A percentile compares a stretch with the other conserved stretches of the same genome.
These are phyloP conservation scores for Hermanozyma aechmeae DNA, from an alignment of 805 yeast genomes.

Conservation along the genomic window DNA sequence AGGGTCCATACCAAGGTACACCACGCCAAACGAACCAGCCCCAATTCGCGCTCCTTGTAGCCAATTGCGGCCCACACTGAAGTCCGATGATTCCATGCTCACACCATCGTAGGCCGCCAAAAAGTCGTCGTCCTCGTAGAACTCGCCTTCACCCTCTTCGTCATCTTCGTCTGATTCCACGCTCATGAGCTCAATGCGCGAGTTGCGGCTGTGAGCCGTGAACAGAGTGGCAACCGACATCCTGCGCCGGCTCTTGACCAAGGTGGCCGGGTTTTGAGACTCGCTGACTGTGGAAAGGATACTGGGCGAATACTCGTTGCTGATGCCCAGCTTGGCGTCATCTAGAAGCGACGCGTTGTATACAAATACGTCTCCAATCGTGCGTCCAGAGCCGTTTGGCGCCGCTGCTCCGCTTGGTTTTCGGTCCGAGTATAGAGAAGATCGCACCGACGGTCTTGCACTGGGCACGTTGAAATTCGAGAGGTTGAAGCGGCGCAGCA, in stretches of 20 bases:
- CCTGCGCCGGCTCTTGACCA: conserved; percentile 10
- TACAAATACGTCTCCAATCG: conserved; percentile 57
- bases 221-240: conserved; percentile 11
- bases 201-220: conserved; percentile 21
- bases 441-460: too few species aligned
- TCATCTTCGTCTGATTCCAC: conserved; percentile 9
- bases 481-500: conserved; percentile 32
- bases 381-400: conserved; percentile 20
- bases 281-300: too few species aligned
- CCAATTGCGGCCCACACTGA: conserved; percentile 45
- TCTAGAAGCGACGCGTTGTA: conserved; percentile 50
- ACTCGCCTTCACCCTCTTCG: too few species aligned
- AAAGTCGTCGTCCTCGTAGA: conserved; percentile 1
- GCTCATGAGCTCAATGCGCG: conserved; percentile 32
- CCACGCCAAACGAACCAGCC: conserved; percentile 91
- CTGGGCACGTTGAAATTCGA: conserved; percentile 5
- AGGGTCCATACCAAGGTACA: conserved; percentile 85
- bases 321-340: conserved; percentile 25
- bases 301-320: too few species aligned
- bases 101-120: conserved; percentile 2
- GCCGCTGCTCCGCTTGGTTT: too few species aligned
- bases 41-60: conserved; percentile 89
- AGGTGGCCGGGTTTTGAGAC: conserved; percentile 22
- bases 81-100: conserved; percentile 37
- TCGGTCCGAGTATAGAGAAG: too few species aligned